Evolutionary conservation across 768 basidiomycete species (phyloP).

Genomic region (Dictyophora rubrovolvata): DNA sequence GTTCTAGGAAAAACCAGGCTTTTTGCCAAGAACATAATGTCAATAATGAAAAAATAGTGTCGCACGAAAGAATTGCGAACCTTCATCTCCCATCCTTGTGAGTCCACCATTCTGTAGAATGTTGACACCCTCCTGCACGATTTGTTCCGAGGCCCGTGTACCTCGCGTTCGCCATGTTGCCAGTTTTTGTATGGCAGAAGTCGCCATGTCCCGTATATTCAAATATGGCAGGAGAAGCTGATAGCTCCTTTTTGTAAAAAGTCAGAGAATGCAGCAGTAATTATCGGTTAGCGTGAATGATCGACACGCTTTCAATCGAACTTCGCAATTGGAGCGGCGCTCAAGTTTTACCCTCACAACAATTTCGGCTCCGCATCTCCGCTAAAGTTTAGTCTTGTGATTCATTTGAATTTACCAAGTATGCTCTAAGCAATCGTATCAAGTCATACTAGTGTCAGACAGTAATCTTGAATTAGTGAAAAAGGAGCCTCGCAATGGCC

Average conservation of each 20-base stretch:
- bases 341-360: no score
- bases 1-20: slow-evolving; percentile 80
- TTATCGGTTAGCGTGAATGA: no score
- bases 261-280: background rate
- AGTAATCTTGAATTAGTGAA: no score
- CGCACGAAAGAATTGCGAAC: slow-evolving; percentile 22
- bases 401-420: no score
- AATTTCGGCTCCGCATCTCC: no score
- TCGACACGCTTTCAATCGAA: no score
- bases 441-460: no score
- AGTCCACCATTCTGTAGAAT: slow-evolving; percentile 39
- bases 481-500: no score
- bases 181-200: slow-evolving; percentile 40
- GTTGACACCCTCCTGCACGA: slow-evolving; percentile 40
- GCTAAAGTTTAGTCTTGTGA: no score
- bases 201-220: background rate
- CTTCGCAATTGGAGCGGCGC: no score
- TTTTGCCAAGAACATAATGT: background rate
- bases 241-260: background rate
- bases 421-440: no score
- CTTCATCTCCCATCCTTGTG: slow-evolving; percentile 44
- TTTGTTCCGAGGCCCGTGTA: slow-evolving; percentile 44
- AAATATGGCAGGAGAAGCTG: background rate
- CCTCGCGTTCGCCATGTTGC: slow-evolving; percentile 45
- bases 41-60: background rate